phyloP scores from a whole-genome alignment of 768 basidiomycete genomes.

The Lactarius akahatsu region DNA sequence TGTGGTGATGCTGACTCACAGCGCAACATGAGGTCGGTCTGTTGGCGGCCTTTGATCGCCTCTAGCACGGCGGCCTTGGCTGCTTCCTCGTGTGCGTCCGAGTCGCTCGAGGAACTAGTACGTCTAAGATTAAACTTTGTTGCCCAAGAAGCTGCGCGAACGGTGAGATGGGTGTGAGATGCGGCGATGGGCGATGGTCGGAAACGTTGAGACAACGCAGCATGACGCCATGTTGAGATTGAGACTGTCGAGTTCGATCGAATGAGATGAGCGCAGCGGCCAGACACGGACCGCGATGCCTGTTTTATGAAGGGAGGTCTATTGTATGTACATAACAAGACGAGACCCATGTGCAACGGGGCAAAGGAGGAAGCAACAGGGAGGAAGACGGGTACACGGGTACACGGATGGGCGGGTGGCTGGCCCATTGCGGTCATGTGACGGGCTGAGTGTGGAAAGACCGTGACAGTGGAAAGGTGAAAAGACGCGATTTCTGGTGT shows the following conservation, averaged over 20 bases:
- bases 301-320: slow-evolving; percentile 30
- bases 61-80: slow-evolving; percentile 74
- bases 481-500: slow-evolving; percentile 16
- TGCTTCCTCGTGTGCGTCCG: slow-evolving; percentile 58
- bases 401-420: neutral
- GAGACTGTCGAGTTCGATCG: slow-evolving; percentile 16
- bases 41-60: slow-evolving; percentile 83
- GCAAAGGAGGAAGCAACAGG: neutral
- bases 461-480: too few species aligned
- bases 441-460: slow-evolving; percentile 4
- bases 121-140: slow-evolving; percentile 31
- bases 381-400: neutral
- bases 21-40: slow-evolving; percentile 85
- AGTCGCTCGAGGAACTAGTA: slow-evolving; percentile 27
- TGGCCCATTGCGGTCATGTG: slow-evolving; percentile 19
- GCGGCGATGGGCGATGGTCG: slow-evolving; percentile 5
- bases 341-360: slow-evolving; percentile 37
- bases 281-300: slow-evolving; percentile 12
- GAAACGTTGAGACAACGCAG: slow-evolving; percentile 14
- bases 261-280: slow-evolving; percentile 16
- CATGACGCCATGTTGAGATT: slow-evolving; percentile 22
- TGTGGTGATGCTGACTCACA: slow-evolving; percentile 54
- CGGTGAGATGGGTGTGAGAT: slow-evolving; percentile 6
- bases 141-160: slow-evolving; percentile 34
- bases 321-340: slow-evolving; percentile 35